Percentiles rank a stretch among this genome's conserved stretches.
Conservation (phyloP, 1,284 basidiomycete species). For the Sphaerobolus stellatus region DNA sequence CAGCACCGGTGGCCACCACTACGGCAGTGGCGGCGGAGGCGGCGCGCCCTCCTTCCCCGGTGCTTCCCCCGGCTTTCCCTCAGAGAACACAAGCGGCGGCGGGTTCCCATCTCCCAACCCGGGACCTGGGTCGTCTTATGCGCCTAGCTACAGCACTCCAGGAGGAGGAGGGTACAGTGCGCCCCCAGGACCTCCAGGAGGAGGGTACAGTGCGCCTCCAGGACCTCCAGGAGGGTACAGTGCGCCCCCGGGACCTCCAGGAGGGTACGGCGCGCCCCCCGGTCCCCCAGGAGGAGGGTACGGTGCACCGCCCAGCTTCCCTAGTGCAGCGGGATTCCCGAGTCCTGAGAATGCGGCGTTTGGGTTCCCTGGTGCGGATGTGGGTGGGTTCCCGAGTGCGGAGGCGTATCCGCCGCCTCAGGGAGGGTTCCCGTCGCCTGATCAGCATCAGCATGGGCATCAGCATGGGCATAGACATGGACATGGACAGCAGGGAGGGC, state of each 20-base stretch:
- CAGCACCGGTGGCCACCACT: not conserved
- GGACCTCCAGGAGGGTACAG: conserved; percentile 4
- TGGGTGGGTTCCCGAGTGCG: conserved; percentile 23
- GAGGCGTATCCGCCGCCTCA: conserved; percentile 9
- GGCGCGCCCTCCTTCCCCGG: not conserved
- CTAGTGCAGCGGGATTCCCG: conserved; percentile 13
- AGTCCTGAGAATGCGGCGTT: no score
- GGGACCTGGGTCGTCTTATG: not conserved
- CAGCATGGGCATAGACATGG: no score
- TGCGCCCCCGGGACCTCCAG: not conserved
- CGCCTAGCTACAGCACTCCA: not conserved
- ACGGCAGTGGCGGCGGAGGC: not conserved
- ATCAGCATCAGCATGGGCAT: not conserved
- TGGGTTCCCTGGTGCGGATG: conserved; percentile 30
- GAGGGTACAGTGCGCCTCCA: conserved; percentile 1
- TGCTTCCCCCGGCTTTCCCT: not conserved
- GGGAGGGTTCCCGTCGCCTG: conserved; percentile 12
- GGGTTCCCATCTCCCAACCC: not conserved
- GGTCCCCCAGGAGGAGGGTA: no score
- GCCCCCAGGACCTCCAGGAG: not conserved
- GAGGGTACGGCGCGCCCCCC: conserved; percentile 4
- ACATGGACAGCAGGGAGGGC: no score
- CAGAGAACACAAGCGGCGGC: not conserved
- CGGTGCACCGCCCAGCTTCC: conserved; percentile 12
- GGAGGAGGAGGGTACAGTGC: not conserved